phyloP scores from a whole-genome alignment of 179 eudicot genomes.

The Spergularia azorica region DNA sequence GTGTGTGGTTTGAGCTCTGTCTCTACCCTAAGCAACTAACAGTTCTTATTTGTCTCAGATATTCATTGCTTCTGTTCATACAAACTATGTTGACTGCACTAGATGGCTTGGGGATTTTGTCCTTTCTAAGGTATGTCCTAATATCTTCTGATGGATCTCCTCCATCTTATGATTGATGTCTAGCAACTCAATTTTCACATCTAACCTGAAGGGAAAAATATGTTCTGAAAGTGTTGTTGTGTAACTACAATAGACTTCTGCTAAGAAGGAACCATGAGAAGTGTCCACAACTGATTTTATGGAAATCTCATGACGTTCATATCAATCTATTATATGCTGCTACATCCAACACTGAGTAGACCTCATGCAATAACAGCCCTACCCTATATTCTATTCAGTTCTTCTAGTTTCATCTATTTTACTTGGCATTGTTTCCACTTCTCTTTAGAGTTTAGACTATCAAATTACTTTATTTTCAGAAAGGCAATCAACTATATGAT shows the following conservation, averaged over 20 bases:
- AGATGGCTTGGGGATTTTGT: constrained; percentile 98
- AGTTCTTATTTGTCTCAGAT: constrained; percentile 42
- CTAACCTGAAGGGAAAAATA: not conserved
- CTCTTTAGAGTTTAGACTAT: not conserved
- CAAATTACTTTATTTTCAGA: too few relatives aligned
- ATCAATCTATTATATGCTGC: too few relatives aligned
- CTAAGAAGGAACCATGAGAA: too few relatives aligned
- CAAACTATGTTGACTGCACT: constrained; percentile 96
- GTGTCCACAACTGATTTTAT: not conserved
- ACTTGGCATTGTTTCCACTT: not conserved
- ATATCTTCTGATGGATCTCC: not conserved
- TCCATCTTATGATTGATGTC: not conserved
- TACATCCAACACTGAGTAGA: too few relatives aligned
- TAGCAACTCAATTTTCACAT: not conserved
- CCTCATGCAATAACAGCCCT: not conserved
- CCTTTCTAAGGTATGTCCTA: constrained; percentile 72
- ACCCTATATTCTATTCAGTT: too few relatives aligned
- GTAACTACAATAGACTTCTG: not conserved
- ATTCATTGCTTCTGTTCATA: constrained; percentile 82
- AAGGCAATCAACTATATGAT: too few relatives aligned
- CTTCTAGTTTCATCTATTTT: not conserved
- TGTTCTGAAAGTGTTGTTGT: not conserved
- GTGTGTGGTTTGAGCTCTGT: constrained; percentile 3
- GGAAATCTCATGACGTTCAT: not conserved
- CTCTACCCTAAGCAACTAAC: not conserved